Conservation (phyloP, 805 yeast genomes). For the Priceomyces fermenticarens region DNA sequence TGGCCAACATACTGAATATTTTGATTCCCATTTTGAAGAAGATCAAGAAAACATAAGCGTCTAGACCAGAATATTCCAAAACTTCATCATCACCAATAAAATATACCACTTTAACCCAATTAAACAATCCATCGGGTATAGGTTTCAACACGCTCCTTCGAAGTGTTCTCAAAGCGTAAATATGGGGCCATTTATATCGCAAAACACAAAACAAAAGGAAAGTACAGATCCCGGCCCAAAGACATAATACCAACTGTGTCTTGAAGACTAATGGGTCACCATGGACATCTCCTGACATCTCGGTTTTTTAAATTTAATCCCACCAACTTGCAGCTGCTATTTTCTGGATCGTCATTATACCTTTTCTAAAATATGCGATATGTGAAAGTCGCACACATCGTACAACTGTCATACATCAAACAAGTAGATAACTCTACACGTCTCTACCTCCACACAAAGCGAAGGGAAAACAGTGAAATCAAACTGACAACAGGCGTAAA, state of each 20-base stretch:
- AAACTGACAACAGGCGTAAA: too few species aligned
- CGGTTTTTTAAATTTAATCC: background rate
- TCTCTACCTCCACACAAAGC: too few species aligned
- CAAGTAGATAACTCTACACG: too few species aligned
- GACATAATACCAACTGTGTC: constrained; percentile 51
- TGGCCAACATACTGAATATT: constrained; percentile 58
- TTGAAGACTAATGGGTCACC: constrained; percentile 39
- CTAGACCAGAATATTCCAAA: constrained; percentile 85
- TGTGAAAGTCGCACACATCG: too few species aligned
- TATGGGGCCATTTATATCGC: constrained; percentile 53
- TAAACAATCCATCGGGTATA: constrained; percentile 54
- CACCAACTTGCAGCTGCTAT: background rate
- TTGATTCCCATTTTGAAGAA: constrained; percentile 67
- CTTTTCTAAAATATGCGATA: too few species aligned
- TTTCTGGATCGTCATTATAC: background rate
- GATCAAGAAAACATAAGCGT: constrained; percentile 60
- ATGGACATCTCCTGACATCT: constrained; percentile 6
- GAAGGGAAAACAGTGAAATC: too few species aligned
- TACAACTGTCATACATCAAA: too few species aligned
- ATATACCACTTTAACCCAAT: constrained; percentile 72
- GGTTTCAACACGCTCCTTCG: constrained; percentile 42
- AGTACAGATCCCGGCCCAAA: constrained; percentile 43
- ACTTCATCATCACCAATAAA: constrained; percentile 71
- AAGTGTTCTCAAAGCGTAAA: constrained; percentile 54
- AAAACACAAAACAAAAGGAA: constrained; percentile 49